Percentiles rank a stretch among this genome's conserved stretches.
Conservation (phyloP, 2,329 filamentous ascomycete species). For the Colletotrichum cereale region DNA sequence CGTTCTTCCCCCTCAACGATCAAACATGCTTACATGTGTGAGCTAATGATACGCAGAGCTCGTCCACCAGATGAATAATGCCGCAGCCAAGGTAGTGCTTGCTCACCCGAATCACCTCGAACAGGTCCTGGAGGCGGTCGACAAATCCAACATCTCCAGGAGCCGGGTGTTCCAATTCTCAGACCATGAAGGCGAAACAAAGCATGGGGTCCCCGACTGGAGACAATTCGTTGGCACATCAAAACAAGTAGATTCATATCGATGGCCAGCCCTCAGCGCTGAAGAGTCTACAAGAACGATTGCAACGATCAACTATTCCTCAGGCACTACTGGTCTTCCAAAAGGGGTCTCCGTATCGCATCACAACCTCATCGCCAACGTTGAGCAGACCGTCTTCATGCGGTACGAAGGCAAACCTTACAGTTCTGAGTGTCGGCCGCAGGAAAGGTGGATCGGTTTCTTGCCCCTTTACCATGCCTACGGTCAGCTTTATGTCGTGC, state of each 20-base stretch:
- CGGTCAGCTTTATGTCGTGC: conserved; percentile 65
- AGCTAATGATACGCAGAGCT: conserved; percentile 55
- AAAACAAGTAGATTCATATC: conserved; percentile 51
- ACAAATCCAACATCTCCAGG: conserved; percentile 54
- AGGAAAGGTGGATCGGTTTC: conserved; percentile 68
- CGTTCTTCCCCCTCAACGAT: conserved; percentile 33
- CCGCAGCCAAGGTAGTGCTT: conserved; percentile 62
- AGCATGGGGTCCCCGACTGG: conserved; percentile 57
- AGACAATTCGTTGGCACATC: conserved; percentile 51
- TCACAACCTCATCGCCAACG: conserved; percentile 62
- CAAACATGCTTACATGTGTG: background rate
- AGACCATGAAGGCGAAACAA: conserved; percentile 50
- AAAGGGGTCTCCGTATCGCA: conserved; percentile 65
- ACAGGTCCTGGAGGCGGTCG: conserved; percentile 57
- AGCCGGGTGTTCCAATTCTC: conserved; percentile 62
- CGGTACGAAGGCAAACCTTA: conserved; percentile 54
- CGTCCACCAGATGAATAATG: conserved; percentile 64
- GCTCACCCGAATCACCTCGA: conserved; percentile 61
- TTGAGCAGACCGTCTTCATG: conserved; percentile 62
- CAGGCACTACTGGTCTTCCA: conserved; percentile 64
- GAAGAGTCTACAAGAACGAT: conserved; percentile 51
- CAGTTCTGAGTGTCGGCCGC: conserved; percentile 51
- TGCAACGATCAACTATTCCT: conserved; percentile 64
- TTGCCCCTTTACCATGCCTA: conserved; percentile 76
- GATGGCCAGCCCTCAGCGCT: conserved; percentile 54